A percentile compares a stretch with the other conserved stretches of the same genome.
Conservation (phyloP, 2,329 filamentous ascomycete genomes). For the Simplicillium aogashimaense region DNA sequence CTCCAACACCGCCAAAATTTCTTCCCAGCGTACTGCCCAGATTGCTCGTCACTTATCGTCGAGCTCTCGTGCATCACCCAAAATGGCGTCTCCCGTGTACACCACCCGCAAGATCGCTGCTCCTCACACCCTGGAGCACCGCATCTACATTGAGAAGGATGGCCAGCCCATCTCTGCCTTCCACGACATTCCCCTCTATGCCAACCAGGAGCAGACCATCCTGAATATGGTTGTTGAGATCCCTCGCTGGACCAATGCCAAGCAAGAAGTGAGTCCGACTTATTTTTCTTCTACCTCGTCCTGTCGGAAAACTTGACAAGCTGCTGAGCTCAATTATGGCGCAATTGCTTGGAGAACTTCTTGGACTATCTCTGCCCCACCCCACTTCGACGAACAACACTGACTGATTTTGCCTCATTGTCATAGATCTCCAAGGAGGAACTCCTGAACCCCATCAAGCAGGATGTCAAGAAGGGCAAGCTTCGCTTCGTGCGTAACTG, state of each 20-base stretch:
- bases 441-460: constrained; percentile 97
- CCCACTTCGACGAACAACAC: no score
- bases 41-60: constrained; percentile 44
- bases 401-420: no score
- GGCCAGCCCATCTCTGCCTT: constrained; percentile 88
- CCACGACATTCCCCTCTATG: constrained; percentile 97
- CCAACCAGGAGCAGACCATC: constrained; percentile 90
- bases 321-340: constrained; percentile 3
- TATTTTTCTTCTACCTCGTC: constrained; percentile 4
- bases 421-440: constrained; percentile 95
- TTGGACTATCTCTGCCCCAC: not conserved
- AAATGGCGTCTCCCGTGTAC: constrained; percentile 54
- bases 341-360: not conserved
- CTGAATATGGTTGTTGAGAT: constrained; percentile 99
- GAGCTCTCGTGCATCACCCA: constrained; percentile 15
- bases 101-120: constrained; percentile 77
- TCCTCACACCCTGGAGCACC: constrained; percentile 91
- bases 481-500: constrained; percentile 99
- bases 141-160: constrained; percentile 97
- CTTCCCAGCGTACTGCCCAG: constrained; percentile 40
- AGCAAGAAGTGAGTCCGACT: constrained; percentile 74
- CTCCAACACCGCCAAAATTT: constrained; percentile 27
- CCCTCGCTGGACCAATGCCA: constrained; percentile 98
- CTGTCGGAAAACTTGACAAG: not conserved
- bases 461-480: constrained; percentile 99